These are phyloP conservation scores for Epichloe glyceriae DNA, from an alignment of 2,329 filamentous ascomycete species.

Conservation along the genomic window DNA sequence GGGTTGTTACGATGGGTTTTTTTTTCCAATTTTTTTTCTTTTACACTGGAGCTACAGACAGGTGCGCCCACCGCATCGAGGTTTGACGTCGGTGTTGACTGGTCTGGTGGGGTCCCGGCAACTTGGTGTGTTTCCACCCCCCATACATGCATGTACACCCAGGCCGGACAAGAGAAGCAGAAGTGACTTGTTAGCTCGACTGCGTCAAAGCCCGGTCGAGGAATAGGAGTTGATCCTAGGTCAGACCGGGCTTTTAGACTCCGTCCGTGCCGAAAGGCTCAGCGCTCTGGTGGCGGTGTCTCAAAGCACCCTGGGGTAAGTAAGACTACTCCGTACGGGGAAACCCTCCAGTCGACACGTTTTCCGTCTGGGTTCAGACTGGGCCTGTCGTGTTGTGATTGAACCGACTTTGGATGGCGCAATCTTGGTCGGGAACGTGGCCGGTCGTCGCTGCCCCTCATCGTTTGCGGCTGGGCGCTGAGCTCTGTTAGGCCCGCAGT, in stretches of 20 bases:
- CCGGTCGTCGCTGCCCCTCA: too few species aligned
- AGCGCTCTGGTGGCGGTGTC: neutral
- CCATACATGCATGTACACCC: too few species aligned
- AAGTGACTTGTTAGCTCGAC: too few species aligned
- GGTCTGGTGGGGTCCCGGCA: neutral
- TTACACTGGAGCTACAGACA: neutral
- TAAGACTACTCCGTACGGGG: neutral
- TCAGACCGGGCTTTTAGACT: neutral
- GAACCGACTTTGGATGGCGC: conserved; percentile 5
- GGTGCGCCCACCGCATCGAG: neutral
- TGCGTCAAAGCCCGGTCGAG: too few species aligned
- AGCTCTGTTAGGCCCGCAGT: conserved; percentile 1
- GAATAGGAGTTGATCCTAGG: too few species aligned
- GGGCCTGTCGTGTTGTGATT: too few species aligned
- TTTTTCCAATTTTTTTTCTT: neutral
- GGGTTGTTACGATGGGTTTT: too few species aligned
- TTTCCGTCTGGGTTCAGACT: neutral
- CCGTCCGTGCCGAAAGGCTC: neutral
- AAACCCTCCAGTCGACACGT: neutral
- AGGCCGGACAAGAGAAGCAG: too few species aligned
- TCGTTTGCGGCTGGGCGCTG: too few species aligned
- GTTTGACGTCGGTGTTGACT: neutral
- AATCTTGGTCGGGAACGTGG: neutral
- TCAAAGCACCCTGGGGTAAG: neutral
- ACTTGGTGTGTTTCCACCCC: too few species aligned